Evolutionary conservation across 345 rosid species (phyloP).

Genomic region (Acer saccharum): DNA sequence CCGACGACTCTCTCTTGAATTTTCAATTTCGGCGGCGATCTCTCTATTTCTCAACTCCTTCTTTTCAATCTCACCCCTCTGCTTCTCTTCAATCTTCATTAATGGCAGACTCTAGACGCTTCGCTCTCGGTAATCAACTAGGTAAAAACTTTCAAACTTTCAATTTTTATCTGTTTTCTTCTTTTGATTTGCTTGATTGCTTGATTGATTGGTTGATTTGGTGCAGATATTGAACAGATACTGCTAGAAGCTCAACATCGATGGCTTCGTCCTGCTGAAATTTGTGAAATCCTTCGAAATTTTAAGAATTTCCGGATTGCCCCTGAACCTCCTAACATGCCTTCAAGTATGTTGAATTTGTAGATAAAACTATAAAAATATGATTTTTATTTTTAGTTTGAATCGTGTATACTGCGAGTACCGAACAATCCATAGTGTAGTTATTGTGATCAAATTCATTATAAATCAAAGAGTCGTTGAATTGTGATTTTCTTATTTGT

Average conservation of each 20-base stretch:
- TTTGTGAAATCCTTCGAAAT: constrained; percentile 82
- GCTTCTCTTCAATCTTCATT: neutral
- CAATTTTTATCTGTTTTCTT: neutral
- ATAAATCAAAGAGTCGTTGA: neutral
- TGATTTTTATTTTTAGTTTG: too few species aligned
- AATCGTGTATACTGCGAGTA: too few species aligned
- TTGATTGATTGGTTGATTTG: constrained; percentile 8
- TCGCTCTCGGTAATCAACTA: constrained; percentile 37
- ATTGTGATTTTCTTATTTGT: neutral
- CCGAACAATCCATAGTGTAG: too few species aligned
- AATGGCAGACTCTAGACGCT: constrained; percentile 50
- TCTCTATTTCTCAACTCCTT: neutral
- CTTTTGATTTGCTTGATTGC: neutral
- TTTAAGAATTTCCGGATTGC: constrained; percentile 62
- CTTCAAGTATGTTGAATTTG: constrained; percentile 54
- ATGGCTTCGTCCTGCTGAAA: constrained; percentile 97
- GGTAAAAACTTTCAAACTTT: constrained; percentile 21
- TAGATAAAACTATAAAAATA: too few species aligned
- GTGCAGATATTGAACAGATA: constrained; percentile 78
- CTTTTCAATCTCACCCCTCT: neutral
- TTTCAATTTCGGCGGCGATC: neutral
- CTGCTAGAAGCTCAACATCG: constrained; percentile 82
- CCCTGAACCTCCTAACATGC: constrained; percentile 71
- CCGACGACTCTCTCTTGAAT: neutral
- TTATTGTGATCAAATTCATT: neutral